These are phyloP conservation scores for Diplosphaera chodatii DNA, from an alignment of 139 green algal genomes.

Conservation along the genomic window DNA sequence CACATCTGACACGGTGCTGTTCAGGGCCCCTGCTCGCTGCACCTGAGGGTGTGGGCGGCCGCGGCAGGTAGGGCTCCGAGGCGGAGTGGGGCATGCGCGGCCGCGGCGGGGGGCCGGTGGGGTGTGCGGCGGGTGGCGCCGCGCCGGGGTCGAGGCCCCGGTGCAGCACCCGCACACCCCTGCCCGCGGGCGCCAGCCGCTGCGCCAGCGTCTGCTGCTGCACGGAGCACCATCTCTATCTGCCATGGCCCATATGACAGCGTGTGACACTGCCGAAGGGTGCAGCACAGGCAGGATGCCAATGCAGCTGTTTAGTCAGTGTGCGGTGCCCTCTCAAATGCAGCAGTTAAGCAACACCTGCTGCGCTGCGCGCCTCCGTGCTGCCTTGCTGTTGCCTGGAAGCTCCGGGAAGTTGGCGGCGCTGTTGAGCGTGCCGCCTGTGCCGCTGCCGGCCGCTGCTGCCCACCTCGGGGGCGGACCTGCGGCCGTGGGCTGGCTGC, in stretches of 20 bases:
- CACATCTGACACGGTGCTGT: too few relatives aligned
- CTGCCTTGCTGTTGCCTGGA: constrained; percentile 36
- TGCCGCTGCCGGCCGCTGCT: too few relatives aligned
- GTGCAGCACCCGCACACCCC: constrained; percentile 15
- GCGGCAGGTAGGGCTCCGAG: neutral
- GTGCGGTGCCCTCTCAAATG: too few relatives aligned
- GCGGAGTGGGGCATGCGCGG: neutral
- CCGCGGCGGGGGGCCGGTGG: neutral
- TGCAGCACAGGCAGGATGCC: too few relatives aligned
- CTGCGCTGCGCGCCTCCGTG: constrained; percentile 35
- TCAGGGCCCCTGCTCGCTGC: too few relatives aligned
- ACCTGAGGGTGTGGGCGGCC: too few relatives aligned
- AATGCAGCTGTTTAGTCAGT: too few relatives aligned
- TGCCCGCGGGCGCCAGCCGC: constrained; percentile 14
- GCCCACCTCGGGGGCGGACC: neutral
- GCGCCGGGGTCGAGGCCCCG: neutral
- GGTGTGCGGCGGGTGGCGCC: too few relatives aligned
- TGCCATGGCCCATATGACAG: too few relatives aligned
- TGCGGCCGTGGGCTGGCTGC: too few relatives aligned
- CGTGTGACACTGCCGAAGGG: too few relatives aligned
- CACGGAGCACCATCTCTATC: too few relatives aligned
- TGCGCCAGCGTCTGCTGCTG: constrained; percentile 24
- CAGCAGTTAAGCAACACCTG: neutral
- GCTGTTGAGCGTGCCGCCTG: neutral
- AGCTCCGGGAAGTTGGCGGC: constrained; percentile 1